phyloP scores from a whole-genome alignment of 768 basidiomycete genomes.

The Cyathus striatus region DNA sequence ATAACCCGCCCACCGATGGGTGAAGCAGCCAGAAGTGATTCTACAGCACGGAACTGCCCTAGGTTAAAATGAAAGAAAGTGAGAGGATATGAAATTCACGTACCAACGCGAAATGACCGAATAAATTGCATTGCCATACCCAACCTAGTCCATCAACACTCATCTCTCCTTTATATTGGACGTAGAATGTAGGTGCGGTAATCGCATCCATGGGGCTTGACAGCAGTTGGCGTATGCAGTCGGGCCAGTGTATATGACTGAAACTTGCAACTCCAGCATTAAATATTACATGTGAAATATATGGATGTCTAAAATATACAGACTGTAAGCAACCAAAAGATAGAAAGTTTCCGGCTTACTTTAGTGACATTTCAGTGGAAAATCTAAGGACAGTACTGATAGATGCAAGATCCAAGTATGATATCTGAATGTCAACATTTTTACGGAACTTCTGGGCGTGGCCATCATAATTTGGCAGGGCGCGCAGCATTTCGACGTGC shows the following conservation, averaged over 20 bases:
- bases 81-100: conserved; percentile 19
- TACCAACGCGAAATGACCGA: conserved; percentile 77
- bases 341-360: conserved; percentile 32
- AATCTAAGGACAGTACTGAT: conserved; percentile 61
- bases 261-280: conserved; percentile 76
- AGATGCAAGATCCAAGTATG: conserved; percentile 59
- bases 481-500: conserved; percentile 36
- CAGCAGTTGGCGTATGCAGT: conserved; percentile 41
- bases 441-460: conserved; percentile 54
- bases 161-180: conserved; percentile 52
- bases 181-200: conserved; percentile 50
- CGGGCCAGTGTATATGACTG: conserved; percentile 43
- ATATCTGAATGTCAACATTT: conserved; percentile 56
- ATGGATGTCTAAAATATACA: conserved; percentile 61
- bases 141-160: conserved; percentile 71
- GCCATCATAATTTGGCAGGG: conserved; percentile 34
- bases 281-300: conserved; percentile 75
- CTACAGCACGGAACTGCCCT: conserved; percentile 57
- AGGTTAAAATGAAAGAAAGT: too few relatives aligned
- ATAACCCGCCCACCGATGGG: conserved; percentile 54
- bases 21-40: conserved; percentile 45
- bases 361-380: conserved; percentile 43
- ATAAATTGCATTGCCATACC: conserved; percentile 84
- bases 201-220: conserved; percentile 39
- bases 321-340: conserved; percentile 1